Conservation (phyloP, 306 rosid genomes). For the Comarum palustre region DNA sequence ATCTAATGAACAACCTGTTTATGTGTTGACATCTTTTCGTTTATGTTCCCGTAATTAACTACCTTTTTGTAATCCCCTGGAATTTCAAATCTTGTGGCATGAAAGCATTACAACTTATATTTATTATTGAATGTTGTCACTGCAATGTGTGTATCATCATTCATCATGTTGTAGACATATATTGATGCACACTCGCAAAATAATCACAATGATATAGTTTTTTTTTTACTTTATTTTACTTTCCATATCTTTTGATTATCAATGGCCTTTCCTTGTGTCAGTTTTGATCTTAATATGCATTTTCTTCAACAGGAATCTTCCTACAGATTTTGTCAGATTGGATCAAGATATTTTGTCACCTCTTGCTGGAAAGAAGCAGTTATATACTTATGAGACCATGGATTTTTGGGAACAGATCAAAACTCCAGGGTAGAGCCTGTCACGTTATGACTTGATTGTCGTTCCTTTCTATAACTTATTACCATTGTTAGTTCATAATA, state of each 20-base stretch:
- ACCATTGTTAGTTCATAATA: slow-evolving; percentile 16
- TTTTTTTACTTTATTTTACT: slow-evolving; percentile 8
- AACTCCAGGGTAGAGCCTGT: slow-evolving; percentile 74
- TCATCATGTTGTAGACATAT: neutral
- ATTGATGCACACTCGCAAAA: neutral
- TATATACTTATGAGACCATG: slow-evolving; percentile 75
- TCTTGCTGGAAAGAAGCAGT: slow-evolving; percentile 90
- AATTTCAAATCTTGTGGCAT: neutral
- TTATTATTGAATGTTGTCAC: neutral
- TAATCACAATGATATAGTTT: neutral
- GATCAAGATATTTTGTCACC: slow-evolving; percentile 99
- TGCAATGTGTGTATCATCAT: neutral
- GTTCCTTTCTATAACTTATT: slow-evolving; percentile 14
- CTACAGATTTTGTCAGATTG: slow-evolving; percentile 76
- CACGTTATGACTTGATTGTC: neutral
- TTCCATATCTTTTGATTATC: neutral
- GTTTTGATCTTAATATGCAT: slow-evolving; percentile 1
- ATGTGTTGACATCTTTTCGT: neutral
- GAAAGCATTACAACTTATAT: neutral
- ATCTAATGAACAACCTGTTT: neutral
- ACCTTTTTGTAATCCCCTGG: neutral
- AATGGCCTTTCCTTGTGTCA: slow-evolving; percentile 18
- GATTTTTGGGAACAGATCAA: slow-evolving; percentile 99
- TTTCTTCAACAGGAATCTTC: slow-evolving; percentile 59
- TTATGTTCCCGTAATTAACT: neutral